These are phyloP conservation scores for Pseudonitzschia pungens DNA, from an alignment of 108 stramenopile genomes.

Conservation along the genomic window DNA sequence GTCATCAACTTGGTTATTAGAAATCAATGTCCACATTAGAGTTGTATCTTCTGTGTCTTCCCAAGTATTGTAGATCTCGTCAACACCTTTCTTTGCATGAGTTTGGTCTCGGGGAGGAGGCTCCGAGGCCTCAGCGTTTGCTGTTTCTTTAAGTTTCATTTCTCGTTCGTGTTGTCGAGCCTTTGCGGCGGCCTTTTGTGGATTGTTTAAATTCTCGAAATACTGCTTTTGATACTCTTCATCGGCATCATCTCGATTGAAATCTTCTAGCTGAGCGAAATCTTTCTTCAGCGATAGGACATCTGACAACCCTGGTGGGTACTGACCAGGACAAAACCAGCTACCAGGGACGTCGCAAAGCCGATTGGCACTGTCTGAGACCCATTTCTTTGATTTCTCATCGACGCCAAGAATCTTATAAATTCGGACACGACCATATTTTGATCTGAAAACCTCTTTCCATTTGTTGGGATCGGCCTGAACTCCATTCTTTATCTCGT, in stretches of 20 bases:
- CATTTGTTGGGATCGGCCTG: constrained; percentile 71
- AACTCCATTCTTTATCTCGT: constrained; percentile 76
- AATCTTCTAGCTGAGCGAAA: constrained; percentile 93
- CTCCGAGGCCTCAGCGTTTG: constrained; percentile 26
- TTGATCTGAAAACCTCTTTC: constrained; percentile 89
- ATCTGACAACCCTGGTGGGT: constrained; percentile 79
- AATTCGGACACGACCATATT: constrained; percentile 98
- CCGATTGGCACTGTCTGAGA: constrained; percentile 61
- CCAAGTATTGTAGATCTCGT: constrained; percentile 76
- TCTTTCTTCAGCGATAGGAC: constrained; percentile 75
- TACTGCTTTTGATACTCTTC: constrained; percentile 89
- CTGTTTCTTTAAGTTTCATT: constrained; percentile 18
- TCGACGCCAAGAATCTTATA: constrained; percentile 87
- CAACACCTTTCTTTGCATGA: constrained; percentile 35
- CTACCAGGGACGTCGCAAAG: constrained; percentile 80
- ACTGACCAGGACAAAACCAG: constrained; percentile 91
- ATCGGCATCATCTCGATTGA: constrained; percentile 74
- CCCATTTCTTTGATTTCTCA: constrained; percentile 82
- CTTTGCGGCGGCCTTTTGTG: constrained; percentile 53
- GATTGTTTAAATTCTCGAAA: constrained; percentile 79
- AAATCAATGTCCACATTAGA: constrained; percentile 84
- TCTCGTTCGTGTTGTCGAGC: constrained; percentile 42
- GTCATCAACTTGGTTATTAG: constrained; percentile 54
- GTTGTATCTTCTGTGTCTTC: constrained; percentile 84
- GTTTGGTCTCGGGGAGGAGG: constrained; percentile 19